Evolutionary conservation across 148 eudicot genomes (phyloP), one percentile per base, ranked within the genome.

Genomic region (Mesembryanthemum crystallinum): DNA sequence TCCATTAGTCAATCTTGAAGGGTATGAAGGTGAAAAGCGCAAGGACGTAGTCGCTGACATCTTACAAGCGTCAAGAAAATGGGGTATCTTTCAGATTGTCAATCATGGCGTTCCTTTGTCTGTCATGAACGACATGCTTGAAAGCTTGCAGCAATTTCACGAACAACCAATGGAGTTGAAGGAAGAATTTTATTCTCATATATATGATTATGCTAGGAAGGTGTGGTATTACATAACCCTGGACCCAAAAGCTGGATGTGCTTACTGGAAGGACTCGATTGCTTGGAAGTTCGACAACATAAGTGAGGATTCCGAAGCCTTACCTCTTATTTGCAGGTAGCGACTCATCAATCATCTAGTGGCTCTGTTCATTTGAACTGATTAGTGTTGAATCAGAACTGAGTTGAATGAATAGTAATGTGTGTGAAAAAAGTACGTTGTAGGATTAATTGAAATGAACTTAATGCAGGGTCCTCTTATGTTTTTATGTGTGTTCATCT

Each of bases 121-220:
- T 58, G 82, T 80, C 30, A 60, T 87, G 64, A 70, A 73, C 17
- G 76, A 54, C 15, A 74, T 82, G 78, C 72, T 89, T 21, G 85
- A 76, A 15, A 79, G 74, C 13, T 72, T 70, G 24, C 27, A 57
- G 0, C 32, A 35, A 2, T 35, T 35, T 35, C 39, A 88, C 62
- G 91, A 86, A 83, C 87, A 86, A 49, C 85, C 87, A 6, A 77
- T 54, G 11, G 87, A 85, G 63, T 69, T 78, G 27, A 85, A 85
- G 75, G 73, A 64, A 55, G 83, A 79, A 33, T 84, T 72, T 21
- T 88, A 84, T 42, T 54, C 84, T 51, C 74, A 67, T n/a, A n/a
- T n/a, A n/a, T n/a, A n/a, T 30, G 85, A 82, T 55, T 51, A 76
- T 17, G 33, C 24, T 0, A 79, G 65, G 47, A 66, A 51, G 67